These are phyloP conservation scores for Discostella stelligeroides DNA, from an alignment of 108 stramenopile species.

Conservation along the genomic window DNA sequence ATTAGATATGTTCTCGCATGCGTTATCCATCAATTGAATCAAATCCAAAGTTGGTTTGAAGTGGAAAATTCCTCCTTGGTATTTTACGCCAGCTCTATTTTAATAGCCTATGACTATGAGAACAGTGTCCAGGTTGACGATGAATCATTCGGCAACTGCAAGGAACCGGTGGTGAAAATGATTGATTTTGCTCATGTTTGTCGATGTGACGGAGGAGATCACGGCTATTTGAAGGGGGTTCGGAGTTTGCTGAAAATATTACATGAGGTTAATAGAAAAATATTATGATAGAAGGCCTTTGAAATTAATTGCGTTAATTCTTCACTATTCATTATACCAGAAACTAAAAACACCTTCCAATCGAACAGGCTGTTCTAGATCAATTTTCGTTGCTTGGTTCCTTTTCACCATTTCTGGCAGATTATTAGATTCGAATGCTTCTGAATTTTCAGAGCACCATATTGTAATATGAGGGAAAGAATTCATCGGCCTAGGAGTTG, in stretches of 20 bases:
- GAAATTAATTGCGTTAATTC: background rate
- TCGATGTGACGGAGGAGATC: slow-evolving; percentile 57
- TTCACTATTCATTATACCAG: background rate
- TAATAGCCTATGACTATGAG: slow-evolving; percentile 84
- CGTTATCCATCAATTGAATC: slow-evolving; percentile 48
- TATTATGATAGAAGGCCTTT: background rate
- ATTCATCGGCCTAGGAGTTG: slow-evolving; percentile 56
- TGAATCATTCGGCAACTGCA: background rate
- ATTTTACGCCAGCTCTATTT: slow-evolving; percentile 79
- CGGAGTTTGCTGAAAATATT: slow-evolving; percentile 50
- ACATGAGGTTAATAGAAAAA: slow-evolving; percentile 36
- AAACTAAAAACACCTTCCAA: slow-evolving; percentile 13
- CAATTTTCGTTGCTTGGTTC: slow-evolving; percentile 2
- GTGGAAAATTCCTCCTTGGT: slow-evolving; percentile 53
- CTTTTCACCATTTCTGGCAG: slow-evolving; percentile 52
- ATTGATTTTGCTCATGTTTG: slow-evolving; percentile 86
- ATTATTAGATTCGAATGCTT: slow-evolving; percentile 60
- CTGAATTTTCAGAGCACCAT: slow-evolving; percentile 54
- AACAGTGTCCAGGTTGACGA: slow-evolving; percentile 42
- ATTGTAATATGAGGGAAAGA: slow-evolving; percentile 79
- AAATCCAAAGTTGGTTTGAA: slow-evolving; percentile 63
- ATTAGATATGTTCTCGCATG: slow-evolving; percentile 5
- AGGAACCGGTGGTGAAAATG: slow-evolving; percentile 60
- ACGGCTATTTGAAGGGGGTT: slow-evolving; percentile 62
- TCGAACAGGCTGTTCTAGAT: background rate